A percentile compares a stretch with the other conserved stretches of the same genome.
Conservation (phyloP, 2,329 filamentous ascomycete species). For the Pseudogymnoascus sp. region DNA sequence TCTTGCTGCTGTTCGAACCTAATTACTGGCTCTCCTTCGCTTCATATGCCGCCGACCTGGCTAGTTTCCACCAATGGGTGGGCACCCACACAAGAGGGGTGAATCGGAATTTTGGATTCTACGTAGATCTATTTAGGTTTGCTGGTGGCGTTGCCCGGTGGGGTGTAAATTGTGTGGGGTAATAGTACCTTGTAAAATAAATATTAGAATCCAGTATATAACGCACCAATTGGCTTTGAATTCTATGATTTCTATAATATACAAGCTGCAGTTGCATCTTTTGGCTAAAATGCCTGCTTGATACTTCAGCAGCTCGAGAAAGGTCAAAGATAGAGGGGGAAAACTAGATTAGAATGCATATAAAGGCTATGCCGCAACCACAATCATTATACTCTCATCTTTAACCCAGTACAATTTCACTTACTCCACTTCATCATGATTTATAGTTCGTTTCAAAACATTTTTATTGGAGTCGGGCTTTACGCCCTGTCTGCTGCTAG, state of each 20-base stretch:
- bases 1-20: not conserved
- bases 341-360: not conserved
- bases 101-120: not conserved
- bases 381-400: not conserved
- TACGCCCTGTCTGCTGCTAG: not conserved
- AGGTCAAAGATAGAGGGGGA: not conserved
- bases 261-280: not conserved
- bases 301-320: not conserved
- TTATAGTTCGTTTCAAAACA: not conserved
- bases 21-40: not conserved
- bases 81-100: not conserved
- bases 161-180: conserved; percentile 1
- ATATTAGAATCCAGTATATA: not conserved
- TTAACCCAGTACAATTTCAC: no score
- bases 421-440: not conserved
- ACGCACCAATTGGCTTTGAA: conserved; percentile 4
- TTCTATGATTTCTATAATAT: not conserved
- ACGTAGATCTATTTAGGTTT: not conserved
- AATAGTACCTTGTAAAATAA: not conserved
- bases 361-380: not conserved
- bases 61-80: not conserved
- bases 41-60: not conserved
- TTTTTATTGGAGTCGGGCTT: not conserved
- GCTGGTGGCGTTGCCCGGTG: not conserved
- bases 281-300: not conserved